Evolutionary conservation across 352 stramenopile genomes (phyloP), one percentile per base, ranked within the genome.

Genomic region (Thalassiosira mediterranea): DNA sequence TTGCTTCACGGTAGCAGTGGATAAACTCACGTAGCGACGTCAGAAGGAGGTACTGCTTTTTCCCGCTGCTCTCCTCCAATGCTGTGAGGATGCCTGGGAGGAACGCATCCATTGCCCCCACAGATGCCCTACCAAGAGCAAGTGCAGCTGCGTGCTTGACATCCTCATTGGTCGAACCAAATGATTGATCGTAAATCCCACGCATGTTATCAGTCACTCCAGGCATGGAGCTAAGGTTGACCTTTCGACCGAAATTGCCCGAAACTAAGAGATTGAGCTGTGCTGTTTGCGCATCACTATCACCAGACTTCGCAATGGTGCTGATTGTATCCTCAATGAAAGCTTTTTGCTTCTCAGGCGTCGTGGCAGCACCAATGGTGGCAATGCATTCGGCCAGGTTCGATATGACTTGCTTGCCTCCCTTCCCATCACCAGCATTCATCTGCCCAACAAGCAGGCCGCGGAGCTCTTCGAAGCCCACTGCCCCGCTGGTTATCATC

Each of bases 21-120:
- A 99, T 98, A 47, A 98, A 95, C 91, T 98, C 96, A 60, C 96
- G 96, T 37, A 99, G 80, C 1, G 96, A 93, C 42, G 90, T 96
- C 42, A 99, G 81, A n/a, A 99, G 81, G 23, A 99, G 86, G 66
- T 99, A 99, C 64, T 97, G 96, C 66, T 98, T 96, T 66, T 92
- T 90, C 8, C 78, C 79, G 23, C 80, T 86, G 42, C 83, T 79
- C 42, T 93, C 88, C 61, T 98, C 93, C 49, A 99, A 86, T 34
- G 95, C 91, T 15, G 93, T 82, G 32, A 99, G 95, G 72, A 99
- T 97, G 3, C 75, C 74, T 19, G 90, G 90, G 52, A 97, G 74
- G 72, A 95, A 94, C 34, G 68, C 74, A 61, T 72, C 37, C 26
- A 85, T 71, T 23, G 79, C 66, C 23, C 96, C 96, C 4, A 98